Base-by-base conservation (phyloP, 441 rosid species). In the Populus tomentosa region DNA sequence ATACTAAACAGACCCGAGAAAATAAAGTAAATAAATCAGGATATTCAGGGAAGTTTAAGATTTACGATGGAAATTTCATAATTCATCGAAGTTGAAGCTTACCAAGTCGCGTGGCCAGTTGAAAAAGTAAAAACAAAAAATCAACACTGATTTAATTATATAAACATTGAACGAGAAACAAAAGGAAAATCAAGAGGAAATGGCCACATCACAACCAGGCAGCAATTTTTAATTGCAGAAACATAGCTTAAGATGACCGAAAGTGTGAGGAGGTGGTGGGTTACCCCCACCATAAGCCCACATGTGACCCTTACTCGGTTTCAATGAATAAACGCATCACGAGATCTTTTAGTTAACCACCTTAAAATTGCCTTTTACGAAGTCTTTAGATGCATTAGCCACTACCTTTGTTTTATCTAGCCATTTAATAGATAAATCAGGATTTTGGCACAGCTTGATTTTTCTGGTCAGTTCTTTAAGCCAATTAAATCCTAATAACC, bases 181-280 rank as follows among this genome's bases (percentile, higher is more conserved):
- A 46, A 42, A 71, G 1, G 9, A 10, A 10, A 72, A 53, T 56
- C 16, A 33, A 71, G 50, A 71, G 16, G 63, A 32, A 56, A 32
- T 10, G 20, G 20, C 56, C 16, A 14, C 20, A 14, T 13, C 56
- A 4, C 56, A 46, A 46, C 18, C 0, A 46, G 3, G 46, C 46
- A 40, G 46, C 56, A 42, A 68, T 62, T 67, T 50, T 76, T 61
- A 63, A 73, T 53, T 69, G 69, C 9, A 5, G 8, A 40, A 53
- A 46, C 6, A 46, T 7, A 63, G 78, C 69, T 77, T 73, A 35
- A 69, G 42, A 32, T 40, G 62, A 73, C 72, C 75, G 61, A 68
- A 73, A 77, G 80, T 64, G 10, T 26, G 0, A 30, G 14, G 9
- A 36, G 18, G 56, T 46, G 20, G 50, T 16, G 72, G 50, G 50